Evolutionary conservation across 345 rosid genomes (phyloP), one percentile per base, ranked within the genome.

Genomic region (Sisymbrium altissimum): DNA sequence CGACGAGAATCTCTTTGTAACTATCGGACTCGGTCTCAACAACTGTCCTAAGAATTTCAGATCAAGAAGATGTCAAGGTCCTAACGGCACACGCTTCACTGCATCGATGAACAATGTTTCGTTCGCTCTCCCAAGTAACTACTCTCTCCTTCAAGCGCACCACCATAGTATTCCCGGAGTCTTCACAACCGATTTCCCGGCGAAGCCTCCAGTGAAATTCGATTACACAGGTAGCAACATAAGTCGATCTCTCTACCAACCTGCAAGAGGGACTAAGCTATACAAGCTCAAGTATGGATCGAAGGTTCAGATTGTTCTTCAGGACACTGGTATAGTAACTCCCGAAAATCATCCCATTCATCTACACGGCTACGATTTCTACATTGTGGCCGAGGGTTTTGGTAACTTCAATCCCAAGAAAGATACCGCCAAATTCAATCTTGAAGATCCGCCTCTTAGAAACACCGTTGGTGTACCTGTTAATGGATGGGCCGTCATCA

Each of bases 271-370:
- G 4, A 92, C 99, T 9, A 90, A 87, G 67, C 44, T 89, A 9
- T 92, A 95, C 73, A 85, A 78, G 53, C 74, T 95, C 76, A 82
- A 86, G 75, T 95, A 78, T 58, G 97, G 98, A 2, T 83, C 97
- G 10, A 86, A 48, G 8, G 99, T 95, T 43, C 98, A 95, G 68
- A 15, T 95, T 54, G 98, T 95, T 53, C 25, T 95, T 21, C 99
- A 95, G 4, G 97, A 78, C 15, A 95, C 99, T 0, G 91, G 86
- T 77, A 95, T 95, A 44, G 84, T 85, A 15, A 89, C 97, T 2
- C 81, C 94, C 0, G 99, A 95, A 44, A 95, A 92, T 64, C 99
- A 95, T 79, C 99, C 99, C 1, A 87, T 95, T 66, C 99, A 95
- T 73, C 71, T 95, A 1, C 99, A 95, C 17, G 99, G 99, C 5